Conservation (phyloP, 1,284 basidiomycete species). For the Ceraceosorus guamensis region DNA sequence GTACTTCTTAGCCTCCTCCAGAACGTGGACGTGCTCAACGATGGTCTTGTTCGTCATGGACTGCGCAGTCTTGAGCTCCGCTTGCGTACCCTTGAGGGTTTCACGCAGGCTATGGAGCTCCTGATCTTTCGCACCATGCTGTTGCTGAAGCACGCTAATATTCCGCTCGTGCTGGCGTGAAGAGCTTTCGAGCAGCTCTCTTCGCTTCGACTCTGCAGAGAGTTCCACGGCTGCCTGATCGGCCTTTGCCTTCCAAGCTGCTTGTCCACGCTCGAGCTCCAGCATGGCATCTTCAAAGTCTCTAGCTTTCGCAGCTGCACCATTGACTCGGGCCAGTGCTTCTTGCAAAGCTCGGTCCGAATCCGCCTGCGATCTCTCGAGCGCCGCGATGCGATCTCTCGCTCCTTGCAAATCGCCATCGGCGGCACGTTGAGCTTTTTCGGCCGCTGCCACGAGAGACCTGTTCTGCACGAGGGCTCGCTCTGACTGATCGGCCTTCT, state of each 20-base stretch:
- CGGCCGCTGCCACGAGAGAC: constrained; percentile 58
- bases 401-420: constrained; percentile 62
- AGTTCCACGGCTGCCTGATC: constrained; percentile 36
- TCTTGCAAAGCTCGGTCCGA: constrained; percentile 11
- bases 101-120: constrained; percentile 72
- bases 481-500: constrained; percentile 2
- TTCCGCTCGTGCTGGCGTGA: constrained; percentile 58
- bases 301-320: constrained; percentile 54
- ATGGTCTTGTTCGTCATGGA: constrained; percentile 92
- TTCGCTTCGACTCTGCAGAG: constrained; percentile 33
- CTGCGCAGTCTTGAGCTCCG: constrained; percentile 51
- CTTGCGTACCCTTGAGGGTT: constrained; percentile 62
- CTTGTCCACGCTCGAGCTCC: constrained; percentile 28
- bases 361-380: no score
- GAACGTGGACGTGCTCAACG: constrained; percentile 94
- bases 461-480: constrained; percentile 53
- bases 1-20: constrained; percentile 91
- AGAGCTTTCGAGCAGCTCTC: constrained; percentile 44
- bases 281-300: constrained; percentile 38
- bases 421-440: constrained; percentile 63
- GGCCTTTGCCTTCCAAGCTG: constrained; percentile 28
- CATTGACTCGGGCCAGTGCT: constrained; percentile 50
- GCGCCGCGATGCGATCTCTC: no score
- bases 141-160: constrained; percentile 59
- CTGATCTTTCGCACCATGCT: constrained; percentile 64